phyloP scores from a whole-genome alignment of 2,329 filamentous ascomycete species.

The Alternaria sp. region DNA sequence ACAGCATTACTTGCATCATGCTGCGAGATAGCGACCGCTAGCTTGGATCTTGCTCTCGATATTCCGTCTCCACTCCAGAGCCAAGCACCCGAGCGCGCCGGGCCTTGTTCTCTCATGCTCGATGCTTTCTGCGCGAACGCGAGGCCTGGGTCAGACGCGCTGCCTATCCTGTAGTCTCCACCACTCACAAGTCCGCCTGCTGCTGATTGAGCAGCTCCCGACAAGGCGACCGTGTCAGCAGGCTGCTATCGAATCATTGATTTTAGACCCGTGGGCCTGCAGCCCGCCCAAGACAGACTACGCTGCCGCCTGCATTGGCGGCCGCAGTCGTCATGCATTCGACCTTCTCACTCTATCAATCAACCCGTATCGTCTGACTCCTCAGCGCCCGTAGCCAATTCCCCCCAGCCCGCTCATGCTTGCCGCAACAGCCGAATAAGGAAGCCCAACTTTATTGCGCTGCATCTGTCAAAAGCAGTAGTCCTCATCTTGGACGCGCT shows the following conservation, averaged over 20 bases:
- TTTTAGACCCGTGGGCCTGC: conserved; percentile 28
- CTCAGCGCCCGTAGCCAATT: conserved; percentile 19
- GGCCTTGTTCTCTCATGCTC: conserved; percentile 11
- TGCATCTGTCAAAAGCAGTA: conserved; percentile 26
- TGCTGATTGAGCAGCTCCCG: conserved; percentile 43
- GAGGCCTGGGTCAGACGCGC: conserved; percentile 21
- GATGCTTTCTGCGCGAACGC: background rate
- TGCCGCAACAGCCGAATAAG: conserved; percentile 50
- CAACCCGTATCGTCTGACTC: conserved; percentile 48
- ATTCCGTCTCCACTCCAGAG: conserved; percentile 25
- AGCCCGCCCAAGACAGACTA: conserved; percentile 32
- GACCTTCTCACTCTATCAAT: conserved; percentile 36
- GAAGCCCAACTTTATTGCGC: conserved; percentile 40
- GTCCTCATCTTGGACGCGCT: conserved; percentile 1
- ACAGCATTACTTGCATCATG: conserved; percentile 38
- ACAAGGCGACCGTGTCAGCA: conserved; percentile 41
- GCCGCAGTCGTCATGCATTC: conserved; percentile 49
- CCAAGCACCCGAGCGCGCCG: conserved; percentile 25
- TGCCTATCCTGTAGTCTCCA: conserved; percentile 30
- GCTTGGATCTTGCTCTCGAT: conserved; percentile 31
- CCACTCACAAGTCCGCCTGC: conserved; percentile 35
- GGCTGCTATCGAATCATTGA: conserved; percentile 44
- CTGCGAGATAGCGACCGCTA: conserved; percentile 37
- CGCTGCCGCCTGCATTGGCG: conserved; percentile 44
- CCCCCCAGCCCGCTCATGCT: conserved; percentile 36